These are phyloP conservation scores for Tetracladium maxilliforme DNA, from an alignment of 2,329 filamentous ascomycete species.

Conservation along the genomic window DNA sequence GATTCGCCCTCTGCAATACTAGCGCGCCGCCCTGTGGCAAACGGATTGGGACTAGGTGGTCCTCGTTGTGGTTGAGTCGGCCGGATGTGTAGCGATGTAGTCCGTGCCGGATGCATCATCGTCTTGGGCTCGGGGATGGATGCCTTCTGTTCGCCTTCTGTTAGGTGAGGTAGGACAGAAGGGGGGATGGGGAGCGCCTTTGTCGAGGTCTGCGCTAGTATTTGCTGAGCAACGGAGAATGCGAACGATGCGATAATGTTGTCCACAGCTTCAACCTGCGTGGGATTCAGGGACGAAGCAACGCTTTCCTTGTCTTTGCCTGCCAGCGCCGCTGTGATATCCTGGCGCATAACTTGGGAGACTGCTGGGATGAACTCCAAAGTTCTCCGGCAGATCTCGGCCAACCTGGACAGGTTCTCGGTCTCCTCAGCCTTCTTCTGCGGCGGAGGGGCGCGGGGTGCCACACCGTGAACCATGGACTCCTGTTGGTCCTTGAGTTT, in stretches of 20 bases:
- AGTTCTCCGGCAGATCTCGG: slow-evolving; percentile 72
- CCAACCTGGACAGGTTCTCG: slow-evolving; percentile 67
- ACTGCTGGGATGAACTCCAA: slow-evolving; percentile 74
- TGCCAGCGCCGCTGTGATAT: slow-evolving; percentile 51
- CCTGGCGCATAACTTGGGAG: slow-evolving; percentile 64
- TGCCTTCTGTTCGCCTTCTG: slow-evolving; percentile 36
- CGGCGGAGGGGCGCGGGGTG: slow-evolving; percentile 31
- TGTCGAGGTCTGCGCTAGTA: slow-evolving; percentile 61
- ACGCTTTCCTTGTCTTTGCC: slow-evolving; percentile 17
- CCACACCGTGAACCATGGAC: slow-evolving; percentile 39
- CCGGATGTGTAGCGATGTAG: slow-evolving; percentile 38
- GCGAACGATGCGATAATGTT: slow-evolving; percentile 67
- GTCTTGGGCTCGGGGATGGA: slow-evolving; percentile 54
- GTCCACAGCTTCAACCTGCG: slow-evolving; percentile 43
- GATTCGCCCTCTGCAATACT: too few relatives aligned
- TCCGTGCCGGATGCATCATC: slow-evolving; percentile 53
- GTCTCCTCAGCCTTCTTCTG: slow-evolving; percentile 37
- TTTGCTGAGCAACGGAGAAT: slow-evolving; percentile 62
- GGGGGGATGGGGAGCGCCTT: slow-evolving; percentile 52
- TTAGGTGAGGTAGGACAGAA: slow-evolving; percentile 28
- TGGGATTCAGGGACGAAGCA: slow-evolving; percentile 14
- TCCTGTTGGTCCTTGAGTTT: slow-evolving; percentile 50
- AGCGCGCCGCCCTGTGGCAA: slow-evolving; percentile 29
- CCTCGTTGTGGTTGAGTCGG: slow-evolving; percentile 18
- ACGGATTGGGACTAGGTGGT: slow-evolving; percentile 34